Conservation (phyloP, 257 asterid species). For the Solanum medicagineum region DNA sequence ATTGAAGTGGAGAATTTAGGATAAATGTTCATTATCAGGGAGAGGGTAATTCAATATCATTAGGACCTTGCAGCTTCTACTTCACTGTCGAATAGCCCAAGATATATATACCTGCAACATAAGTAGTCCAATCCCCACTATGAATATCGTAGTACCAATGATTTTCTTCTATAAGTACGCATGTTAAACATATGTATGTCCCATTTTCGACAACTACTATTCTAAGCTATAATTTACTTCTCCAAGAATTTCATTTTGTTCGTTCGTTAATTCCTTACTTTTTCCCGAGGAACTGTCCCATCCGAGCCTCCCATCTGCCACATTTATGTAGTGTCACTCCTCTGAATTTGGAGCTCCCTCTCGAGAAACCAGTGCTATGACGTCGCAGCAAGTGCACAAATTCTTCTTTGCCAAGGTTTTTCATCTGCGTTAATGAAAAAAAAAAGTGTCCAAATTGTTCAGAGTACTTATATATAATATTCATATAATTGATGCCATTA, state of each 20-base stretch:
- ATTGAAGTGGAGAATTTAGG: conserved; percentile 14
- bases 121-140: conserved; percentile 19
- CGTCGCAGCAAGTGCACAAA: conserved; percentile 46
- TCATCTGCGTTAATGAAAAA: conserved; percentile 4
- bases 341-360: conserved; percentile 49
- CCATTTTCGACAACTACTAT: neutral
- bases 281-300: conserved; percentile 55
- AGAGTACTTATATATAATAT: neutral
- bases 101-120: conserved; percentile 40
- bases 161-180: conserved; percentile 1
- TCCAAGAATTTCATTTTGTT: conserved; percentile 6
- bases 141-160: conserved; percentile 1
- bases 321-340: conserved; percentile 55
- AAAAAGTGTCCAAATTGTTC: neutral
- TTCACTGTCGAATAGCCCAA: conserved; percentile 40
- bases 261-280: conserved; percentile 24
- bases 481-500: neutral
- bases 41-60: conserved; percentile 14
- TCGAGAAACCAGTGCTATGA: conserved; percentile 47
- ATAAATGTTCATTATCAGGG: conserved; percentile 13
- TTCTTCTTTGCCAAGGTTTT: conserved; percentile 38
- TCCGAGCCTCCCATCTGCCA: conserved; percentile 61
- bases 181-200: neutral
- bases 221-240: neutral
- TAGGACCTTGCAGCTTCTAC: conserved; percentile 46